phyloP scores from a whole-genome alignment of 805 yeast genomes.

The Pichia heedii region DNA sequence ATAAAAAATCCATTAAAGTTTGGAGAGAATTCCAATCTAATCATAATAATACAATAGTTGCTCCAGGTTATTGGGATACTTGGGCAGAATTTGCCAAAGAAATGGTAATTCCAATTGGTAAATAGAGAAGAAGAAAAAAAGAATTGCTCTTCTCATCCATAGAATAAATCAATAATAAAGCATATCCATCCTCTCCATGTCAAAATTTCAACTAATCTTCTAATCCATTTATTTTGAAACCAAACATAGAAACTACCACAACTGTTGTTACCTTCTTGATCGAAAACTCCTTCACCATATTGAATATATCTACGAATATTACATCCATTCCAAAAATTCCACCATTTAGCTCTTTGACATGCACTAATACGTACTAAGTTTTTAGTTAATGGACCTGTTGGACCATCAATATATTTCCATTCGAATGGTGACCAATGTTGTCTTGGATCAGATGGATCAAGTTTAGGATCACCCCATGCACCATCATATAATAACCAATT shows the following conservation, averaged over 20 bases:
- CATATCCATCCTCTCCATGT: slow-evolving; percentile 41
- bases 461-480: slow-evolving; percentile 82
- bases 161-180: slow-evolving; percentile 31
- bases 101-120: slow-evolving; percentile 30
- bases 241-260: slow-evolving; percentile 44
- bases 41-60: slow-evolving; percentile 79
- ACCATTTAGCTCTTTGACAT: slow-evolving; percentile 86
- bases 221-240: slow-evolving; percentile 18
- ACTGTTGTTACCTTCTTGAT: slow-evolving; percentile 69
- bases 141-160: slow-evolving; percentile 28
- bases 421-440: slow-evolving; percentile 86
- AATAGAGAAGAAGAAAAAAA: slow-evolving; percentile 3
- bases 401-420: slow-evolving; percentile 88
- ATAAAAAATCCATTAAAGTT: slow-evolving; percentile 42
- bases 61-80: slow-evolving; percentile 69
- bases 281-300: slow-evolving; percentile 75
- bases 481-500: slow-evolving; percentile 79
- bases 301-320: slow-evolving; percentile 64
- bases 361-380: slow-evolving; percentile 60
- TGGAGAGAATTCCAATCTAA: slow-evolving; percentile 50
- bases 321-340: slow-evolving; percentile 83
- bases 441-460: slow-evolving; percentile 60
- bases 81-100: slow-evolving; percentile 45
- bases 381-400: slow-evolving; percentile 80
- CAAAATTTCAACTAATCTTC: slow-evolving; percentile 26